Evolutionary conservation across 768 basidiomycete species (phyloP).

Genomic region (Macrolepiota dolichaula): DNA sequence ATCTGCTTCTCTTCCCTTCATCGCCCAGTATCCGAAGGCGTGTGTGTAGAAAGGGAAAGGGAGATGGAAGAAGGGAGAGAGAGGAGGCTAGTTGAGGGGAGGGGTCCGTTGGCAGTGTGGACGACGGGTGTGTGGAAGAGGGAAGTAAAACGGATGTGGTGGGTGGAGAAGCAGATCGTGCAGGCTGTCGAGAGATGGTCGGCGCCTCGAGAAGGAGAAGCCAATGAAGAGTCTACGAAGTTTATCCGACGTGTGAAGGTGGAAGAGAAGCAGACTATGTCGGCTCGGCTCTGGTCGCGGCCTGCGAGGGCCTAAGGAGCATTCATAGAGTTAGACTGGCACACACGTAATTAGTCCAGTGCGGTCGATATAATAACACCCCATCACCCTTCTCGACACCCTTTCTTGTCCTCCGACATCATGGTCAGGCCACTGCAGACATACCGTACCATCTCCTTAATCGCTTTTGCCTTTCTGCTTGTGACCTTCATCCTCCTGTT

Average conservation of each 20-base stretch:
- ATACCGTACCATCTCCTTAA: conserved; percentile 44
- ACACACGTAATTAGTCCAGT: neutral
- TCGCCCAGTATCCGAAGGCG: conserved; percentile 41
- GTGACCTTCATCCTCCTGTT: conserved; percentile 69
- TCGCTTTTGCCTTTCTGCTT: conserved; percentile 49
- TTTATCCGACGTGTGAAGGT: conserved; percentile 27
- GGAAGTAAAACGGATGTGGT: conserved; percentile 61
- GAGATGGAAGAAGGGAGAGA: conserved; percentile 6
- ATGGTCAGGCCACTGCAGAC: conserved; percentile 32
- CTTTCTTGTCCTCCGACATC: neutral
- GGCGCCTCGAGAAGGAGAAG: conserved; percentile 19
- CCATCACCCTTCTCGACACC: too few relatives aligned
- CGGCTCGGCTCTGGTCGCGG: neutral
- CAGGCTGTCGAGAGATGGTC: conserved; percentile 41
- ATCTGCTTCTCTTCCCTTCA: conserved; percentile 75
- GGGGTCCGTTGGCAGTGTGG: conserved; percentile 65
- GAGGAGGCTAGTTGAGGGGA: conserved; percentile 6
- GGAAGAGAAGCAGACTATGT: neutral
- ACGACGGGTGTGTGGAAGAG: conserved; percentile 68
- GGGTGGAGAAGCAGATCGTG: conserved; percentile 52
- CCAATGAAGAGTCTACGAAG: conserved; percentile 15
- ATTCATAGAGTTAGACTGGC: neutral
- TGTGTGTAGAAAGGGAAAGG: neutral
- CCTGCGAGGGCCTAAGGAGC: neutral
- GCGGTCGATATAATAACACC: too few relatives aligned